Percentiles rank a stretch among this genome's conserved stretches.
Conservation (phyloP, 2,329 filamentous ascomycete genomes). For the Trichoderma sp. region DNA sequence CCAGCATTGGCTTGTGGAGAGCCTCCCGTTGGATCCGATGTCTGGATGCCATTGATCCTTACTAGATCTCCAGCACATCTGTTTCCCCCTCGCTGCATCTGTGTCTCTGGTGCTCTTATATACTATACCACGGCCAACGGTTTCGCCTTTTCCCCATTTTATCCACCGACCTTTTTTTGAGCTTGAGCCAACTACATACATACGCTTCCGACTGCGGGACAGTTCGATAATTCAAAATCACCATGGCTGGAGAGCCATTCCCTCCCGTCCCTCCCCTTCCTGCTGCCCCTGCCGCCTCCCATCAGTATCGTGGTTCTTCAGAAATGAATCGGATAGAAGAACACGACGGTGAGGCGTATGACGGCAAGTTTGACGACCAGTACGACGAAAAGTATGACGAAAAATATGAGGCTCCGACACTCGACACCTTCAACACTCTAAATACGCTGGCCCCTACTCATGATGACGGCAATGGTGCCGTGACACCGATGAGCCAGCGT, state of each 20-base stretch:
- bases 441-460: conserved; percentile 29
- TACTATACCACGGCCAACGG: not conserved
- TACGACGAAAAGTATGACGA: conserved; percentile 15
- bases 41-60: not conserved
- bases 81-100: not conserved
- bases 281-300: not conserved
- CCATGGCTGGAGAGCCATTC: conserved; percentile 11
- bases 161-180: not conserved
- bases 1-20: conserved; percentile 2
- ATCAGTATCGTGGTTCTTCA: not conserved
- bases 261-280: not conserved
- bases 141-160: not conserved
- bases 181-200: not conserved
- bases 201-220: not conserved
- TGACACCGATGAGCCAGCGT: conserved; percentile 30
- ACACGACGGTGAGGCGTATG: not conserved
- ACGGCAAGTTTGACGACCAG: conserved; percentile 1
- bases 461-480: conserved; percentile 22
- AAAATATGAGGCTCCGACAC: conserved; percentile 24
- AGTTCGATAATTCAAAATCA: not conserved
- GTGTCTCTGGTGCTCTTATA: not conserved
- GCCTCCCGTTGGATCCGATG: conserved; percentile 5
- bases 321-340: conserved; percentile 4
- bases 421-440: conserved; percentile 32
- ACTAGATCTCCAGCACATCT: not conserved